phyloP scores from a whole-genome alignment of 2,329 filamentous ascomycete genomes.

The Botrytis elliptica region DNA sequence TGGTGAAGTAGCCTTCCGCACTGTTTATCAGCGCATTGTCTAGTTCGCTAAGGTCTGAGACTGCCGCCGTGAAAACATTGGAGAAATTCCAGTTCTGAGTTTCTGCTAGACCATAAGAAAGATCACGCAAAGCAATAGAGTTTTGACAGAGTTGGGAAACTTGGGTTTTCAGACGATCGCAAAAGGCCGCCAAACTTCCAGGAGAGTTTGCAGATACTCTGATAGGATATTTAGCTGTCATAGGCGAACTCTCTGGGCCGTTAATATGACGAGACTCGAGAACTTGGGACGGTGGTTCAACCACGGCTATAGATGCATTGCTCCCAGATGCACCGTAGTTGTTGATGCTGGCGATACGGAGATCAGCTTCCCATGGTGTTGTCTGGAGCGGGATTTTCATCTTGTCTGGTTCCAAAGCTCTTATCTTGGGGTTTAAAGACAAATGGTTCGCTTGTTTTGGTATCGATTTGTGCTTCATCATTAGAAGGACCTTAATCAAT shows the following conservation, averaged over 20 bases:
- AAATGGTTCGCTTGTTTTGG: slow-evolving; percentile 25
- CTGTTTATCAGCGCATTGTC: background rate
- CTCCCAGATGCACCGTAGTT: slow-evolving; percentile 6
- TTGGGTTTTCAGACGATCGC: background rate
- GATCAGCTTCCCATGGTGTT: background rate
- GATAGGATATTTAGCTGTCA: background rate
- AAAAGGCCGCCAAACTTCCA: background rate
- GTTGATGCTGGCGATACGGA: background rate
- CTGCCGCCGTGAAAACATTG: background rate
- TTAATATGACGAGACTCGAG: background rate
- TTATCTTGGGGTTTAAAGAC: background rate
- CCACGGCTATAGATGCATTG: background rate
- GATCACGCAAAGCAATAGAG: background rate
- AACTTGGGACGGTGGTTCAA: background rate
- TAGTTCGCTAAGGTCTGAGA: background rate
- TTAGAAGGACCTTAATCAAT: slow-evolving; percentile 23
- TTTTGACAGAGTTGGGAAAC: background rate
- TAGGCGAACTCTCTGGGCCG: background rate
- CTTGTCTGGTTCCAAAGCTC: background rate
- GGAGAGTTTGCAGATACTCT: background rate
- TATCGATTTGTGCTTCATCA: slow-evolving; percentile 38
- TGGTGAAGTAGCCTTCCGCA: background rate
- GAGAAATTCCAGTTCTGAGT: background rate
- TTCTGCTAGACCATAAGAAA: background rate
- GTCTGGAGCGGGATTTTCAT: background rate